These are phyloP conservation scores for Periconia digitata DNA, from an alignment of 2,329 filamentous ascomycete genomes.

Conservation along the genomic window DNA sequence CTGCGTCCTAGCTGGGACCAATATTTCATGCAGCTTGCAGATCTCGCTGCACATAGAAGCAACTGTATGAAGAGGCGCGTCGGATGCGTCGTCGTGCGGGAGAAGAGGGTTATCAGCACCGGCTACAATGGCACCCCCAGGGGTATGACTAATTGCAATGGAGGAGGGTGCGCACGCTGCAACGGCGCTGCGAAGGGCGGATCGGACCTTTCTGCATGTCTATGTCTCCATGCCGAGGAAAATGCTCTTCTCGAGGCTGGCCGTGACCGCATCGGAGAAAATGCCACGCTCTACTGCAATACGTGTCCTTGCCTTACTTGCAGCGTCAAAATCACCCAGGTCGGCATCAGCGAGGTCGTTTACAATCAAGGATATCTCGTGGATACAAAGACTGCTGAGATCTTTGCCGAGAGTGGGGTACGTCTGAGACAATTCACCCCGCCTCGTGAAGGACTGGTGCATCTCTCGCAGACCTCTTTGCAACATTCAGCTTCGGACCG, in stretches of 20 bases:
- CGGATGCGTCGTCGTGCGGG: slow-evolving; percentile 86
- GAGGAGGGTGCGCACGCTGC: slow-evolving; percentile 86
- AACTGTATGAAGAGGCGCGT: slow-evolving; percentile 99
- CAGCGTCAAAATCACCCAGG: slow-evolving; percentile 97
- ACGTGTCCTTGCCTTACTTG: slow-evolving; percentile 97
- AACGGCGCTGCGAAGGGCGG: slow-evolving; percentile 74
- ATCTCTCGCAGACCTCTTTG: slow-evolving; percentile 22
- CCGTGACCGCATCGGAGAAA: slow-evolving; percentile 81
- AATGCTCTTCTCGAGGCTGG: slow-evolving; percentile 95
- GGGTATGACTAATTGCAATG: slow-evolving; percentile 84
- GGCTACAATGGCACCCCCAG: slow-evolving; percentile 98
- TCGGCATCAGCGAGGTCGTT: slow-evolving; percentile 93
- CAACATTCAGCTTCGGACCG: background rate
- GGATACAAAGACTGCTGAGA: slow-evolving; percentile 75
- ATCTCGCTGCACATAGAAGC: slow-evolving; percentile 81
- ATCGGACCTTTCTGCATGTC: slow-evolving; percentile 76
- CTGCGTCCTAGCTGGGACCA: slow-evolving; percentile 91
- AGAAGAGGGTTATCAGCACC: slow-evolving; percentile 86
- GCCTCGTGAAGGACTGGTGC: slow-evolving; percentile 33
- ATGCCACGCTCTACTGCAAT: slow-evolving; percentile 86
- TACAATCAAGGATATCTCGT: slow-evolving; percentile 95
- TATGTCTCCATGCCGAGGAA: slow-evolving; percentile 98
- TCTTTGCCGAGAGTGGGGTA: slow-evolving; percentile 83
- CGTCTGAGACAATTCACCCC: slow-evolving; percentile 84
- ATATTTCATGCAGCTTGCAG: slow-evolving; percentile 98